Evolutionary conservation across 176 grass and related monocot species (phyloP).

Genomic region (Carex myosuroides): DNA sequence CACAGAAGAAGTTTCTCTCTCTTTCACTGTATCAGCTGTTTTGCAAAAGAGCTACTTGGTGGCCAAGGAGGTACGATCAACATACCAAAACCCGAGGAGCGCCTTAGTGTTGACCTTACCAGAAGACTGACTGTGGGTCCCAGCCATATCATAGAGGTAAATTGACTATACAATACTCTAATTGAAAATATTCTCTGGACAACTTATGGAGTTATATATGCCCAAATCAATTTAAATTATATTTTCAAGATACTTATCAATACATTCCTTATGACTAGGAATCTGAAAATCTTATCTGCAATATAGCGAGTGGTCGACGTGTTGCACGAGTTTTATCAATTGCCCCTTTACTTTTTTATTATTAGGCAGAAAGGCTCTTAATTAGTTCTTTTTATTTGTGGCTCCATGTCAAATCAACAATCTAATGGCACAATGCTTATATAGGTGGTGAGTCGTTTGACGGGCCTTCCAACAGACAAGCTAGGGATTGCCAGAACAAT

Average conservation of each 20-base stretch:
- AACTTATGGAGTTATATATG: neutral
- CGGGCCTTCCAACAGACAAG: slow-evolving; percentile 4
- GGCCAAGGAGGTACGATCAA: slow-evolving; percentile 41
- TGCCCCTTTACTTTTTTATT: neutral
- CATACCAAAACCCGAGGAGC: slow-evolving; percentile 49
- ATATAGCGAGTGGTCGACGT: neutral
- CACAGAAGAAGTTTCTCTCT: slow-evolving; percentile 55
- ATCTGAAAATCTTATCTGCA: neutral
- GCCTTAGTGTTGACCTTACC: slow-evolving; percentile 47
- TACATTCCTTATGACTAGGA: neutral
- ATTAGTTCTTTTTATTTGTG: neutral
- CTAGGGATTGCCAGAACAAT: neutral
- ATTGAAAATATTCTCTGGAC: neutral
- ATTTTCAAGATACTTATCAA: neutral
- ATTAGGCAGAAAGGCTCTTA: neutral
- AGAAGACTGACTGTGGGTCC: slow-evolving; percentile 50
- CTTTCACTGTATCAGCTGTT: slow-evolving; percentile 60
- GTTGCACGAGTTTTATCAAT: neutral
- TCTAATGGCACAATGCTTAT: neutral
- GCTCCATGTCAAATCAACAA: neutral
- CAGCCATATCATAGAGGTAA: slow-evolving; percentile 69
- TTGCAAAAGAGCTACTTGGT: slow-evolving; percentile 36
- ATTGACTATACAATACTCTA: neutral
- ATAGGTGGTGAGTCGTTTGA: neutral
- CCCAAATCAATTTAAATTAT: neutral